Conservation (phyloP, 2,329 filamentous ascomycete genomes). For the Fusarium sp. region DNA sequence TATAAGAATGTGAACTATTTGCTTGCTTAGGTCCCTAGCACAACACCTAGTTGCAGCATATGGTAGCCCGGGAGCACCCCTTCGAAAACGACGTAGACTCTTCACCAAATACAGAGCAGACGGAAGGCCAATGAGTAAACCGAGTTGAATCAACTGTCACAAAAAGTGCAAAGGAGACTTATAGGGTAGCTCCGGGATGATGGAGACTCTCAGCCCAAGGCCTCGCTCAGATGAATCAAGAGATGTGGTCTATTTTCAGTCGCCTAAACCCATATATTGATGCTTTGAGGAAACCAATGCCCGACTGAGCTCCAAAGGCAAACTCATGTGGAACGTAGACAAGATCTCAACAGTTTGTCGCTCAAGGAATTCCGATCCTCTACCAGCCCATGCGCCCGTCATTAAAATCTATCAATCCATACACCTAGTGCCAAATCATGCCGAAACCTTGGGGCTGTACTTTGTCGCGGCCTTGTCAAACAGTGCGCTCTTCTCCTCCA, state of each 20-base stretch:
- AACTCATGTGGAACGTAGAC: constrained; percentile 11
- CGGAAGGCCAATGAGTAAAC: background rate
- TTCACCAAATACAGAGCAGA: background rate
- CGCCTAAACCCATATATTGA: background rate
- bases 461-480: constrained; percentile 89
- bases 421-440: constrained; percentile 43
- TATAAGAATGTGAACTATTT: background rate
- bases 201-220: background rate
- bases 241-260: constrained; percentile 20
- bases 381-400: constrained; percentile 45
- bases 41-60: background rate
- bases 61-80: background rate
- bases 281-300: background rate
- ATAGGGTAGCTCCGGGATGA: background rate
- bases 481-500: constrained; percentile 83
- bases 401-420: constrained; percentile 44
- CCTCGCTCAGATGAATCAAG: background rate
- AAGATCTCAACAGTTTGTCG: constrained; percentile 36
- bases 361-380: constrained; percentile 34
- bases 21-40: background rate
- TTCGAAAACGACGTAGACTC: background rate
- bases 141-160: background rate
- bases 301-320: background rate
- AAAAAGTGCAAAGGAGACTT: background rate
- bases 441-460: constrained; percentile 82